Base-by-base conservation (phyloP, 1,139 yeast genomes). In the Geotrichum reessii region DNA sequence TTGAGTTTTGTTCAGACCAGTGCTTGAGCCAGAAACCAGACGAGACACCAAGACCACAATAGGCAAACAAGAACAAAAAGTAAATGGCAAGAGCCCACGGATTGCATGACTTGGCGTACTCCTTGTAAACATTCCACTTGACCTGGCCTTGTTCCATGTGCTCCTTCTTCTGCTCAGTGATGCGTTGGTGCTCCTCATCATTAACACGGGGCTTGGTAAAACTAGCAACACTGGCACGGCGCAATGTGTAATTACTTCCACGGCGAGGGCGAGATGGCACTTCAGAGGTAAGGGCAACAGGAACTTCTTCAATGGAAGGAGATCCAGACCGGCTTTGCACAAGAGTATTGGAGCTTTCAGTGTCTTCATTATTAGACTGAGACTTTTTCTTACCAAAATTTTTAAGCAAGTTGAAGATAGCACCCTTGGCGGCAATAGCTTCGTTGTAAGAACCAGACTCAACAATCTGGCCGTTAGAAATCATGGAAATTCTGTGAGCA, bases 71-170 rank as follows among this genome's bases (percentile, higher is more conserved):
- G 56, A 74, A 64, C 12, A 71, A 58, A 59, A 89, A 69, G 69
- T 85, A 84, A 2, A 85, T 65, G 0, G 76, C 46, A 19, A 92
- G 96, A 64, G 83, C 84, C 55, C 70, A 73, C n/a, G 88, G 81
- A 64, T 90, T 89, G 76, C 97, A 91, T 0, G 98, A 96, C 65
- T 80, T 82, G 25, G 95, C 96, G 69, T 95, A 93, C 63, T 83
- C 89, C 62, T 74, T 67, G 72, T 93, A 93, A 50, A 95, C 92
- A 46, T 81, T 79, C 96, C 96, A 89, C 69, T 89, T 87, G 57
- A 93, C 99, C 69, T 90, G 85, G 63, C 99, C 99, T 72, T 90
- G 95, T 74, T 93, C 96, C 62, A 87, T 81, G 64, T 85, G 92
- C 73, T 95, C 99, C 60, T 71, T 70, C 47, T 62, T 56, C 56